A percentile compares a stretch with the other conserved stretches of the same genome.
Conservation (phyloP, 352 stramenopile species). For the Phytopythium ostracodes region DNA sequence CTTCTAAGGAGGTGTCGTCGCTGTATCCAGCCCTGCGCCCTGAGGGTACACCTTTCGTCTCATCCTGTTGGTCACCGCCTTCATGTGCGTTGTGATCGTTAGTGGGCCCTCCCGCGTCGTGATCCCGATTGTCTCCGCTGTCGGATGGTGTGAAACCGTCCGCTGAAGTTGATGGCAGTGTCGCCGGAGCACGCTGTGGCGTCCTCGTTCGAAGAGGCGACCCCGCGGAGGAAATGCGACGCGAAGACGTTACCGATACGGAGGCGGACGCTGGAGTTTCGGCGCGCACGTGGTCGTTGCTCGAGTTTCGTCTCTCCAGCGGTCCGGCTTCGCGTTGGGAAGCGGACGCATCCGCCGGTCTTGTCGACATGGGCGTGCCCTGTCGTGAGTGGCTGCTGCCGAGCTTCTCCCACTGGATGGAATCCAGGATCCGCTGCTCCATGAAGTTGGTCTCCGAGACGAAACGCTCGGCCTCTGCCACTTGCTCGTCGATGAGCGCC, state of each 20-base stretch:
- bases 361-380: neutral
- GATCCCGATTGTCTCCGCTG: neutral
- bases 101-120: neutral
- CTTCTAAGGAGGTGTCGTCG: neutral
- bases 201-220: conserved; percentile 1
- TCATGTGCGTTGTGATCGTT: neutral
- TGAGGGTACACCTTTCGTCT: neutral
- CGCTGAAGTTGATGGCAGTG: neutral
- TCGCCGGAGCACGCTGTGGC: neutral
- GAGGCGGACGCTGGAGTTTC: neutral
- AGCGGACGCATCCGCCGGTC: neutral
- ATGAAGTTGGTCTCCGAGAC: conserved; percentile 18
- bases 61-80: neutral
- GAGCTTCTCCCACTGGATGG: conserved; percentile 15
- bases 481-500: conserved; percentile 15
- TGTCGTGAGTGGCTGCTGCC: conserved; percentile 4
- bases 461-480: conserved; percentile 18
- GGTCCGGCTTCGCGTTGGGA: neutral
- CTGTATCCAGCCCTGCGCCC: neutral
- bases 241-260: neutral
- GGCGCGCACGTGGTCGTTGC: neutral
- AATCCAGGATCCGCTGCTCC: conserved; percentile 32
- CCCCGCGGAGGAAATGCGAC: conserved; percentile 1
- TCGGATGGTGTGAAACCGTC: neutral
- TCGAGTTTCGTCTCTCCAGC: neutral